Evolutionary conservation across 192 early-diverging fungal genomes (phyloP), one percentile per base, ranked within the genome.

Genomic region (Coemansia sp.): DNA sequence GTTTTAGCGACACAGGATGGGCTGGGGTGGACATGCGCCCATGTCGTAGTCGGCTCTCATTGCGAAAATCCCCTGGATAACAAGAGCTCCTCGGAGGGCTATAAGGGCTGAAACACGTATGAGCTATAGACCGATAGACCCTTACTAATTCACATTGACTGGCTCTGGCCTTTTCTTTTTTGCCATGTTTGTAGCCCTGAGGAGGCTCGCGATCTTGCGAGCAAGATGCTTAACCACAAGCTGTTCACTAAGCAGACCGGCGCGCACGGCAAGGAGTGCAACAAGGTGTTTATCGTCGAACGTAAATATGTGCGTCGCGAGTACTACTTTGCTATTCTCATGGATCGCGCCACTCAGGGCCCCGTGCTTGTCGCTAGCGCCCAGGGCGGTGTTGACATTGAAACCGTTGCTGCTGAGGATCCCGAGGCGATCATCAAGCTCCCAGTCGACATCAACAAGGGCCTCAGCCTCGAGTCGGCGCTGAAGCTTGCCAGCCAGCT

Each of bases 161-260:
- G 19, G 32, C 50, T 55, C 50, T 17, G 31, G 45, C 4, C 11
- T 38, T 67, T 64, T 50, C 67, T 57, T 76, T 23, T 23, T 34
- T 45, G 10, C 37, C 10, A 45, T 34, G 42, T 4, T 38, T 25
- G 41, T 80, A 93, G 92, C 44, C 94, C 97, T 27, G 86, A 87
- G 63, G 91, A 99, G 80, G 94, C 91, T 66, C 89, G 91, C 74
- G 89, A 87, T 74, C 90, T 95, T 58, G 94, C 96, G 36, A 87
- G 89, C 63, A 90, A 98, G 88, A 99, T 99, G 98, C 77, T 99
- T 62, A 94, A 95, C 76, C 91, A 96, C 87, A 98, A 93, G 78
- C 88, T 99, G 63, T 90, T 99, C 70, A 99, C 96, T 72, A 99
- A 99, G 88, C 98, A 99, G 84, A 99, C 98, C 39, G 96, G 98